phyloP scores from a whole-genome alignment of 2,329 filamentous ascomycete genomes.

The Alternaria sp. region DNA sequence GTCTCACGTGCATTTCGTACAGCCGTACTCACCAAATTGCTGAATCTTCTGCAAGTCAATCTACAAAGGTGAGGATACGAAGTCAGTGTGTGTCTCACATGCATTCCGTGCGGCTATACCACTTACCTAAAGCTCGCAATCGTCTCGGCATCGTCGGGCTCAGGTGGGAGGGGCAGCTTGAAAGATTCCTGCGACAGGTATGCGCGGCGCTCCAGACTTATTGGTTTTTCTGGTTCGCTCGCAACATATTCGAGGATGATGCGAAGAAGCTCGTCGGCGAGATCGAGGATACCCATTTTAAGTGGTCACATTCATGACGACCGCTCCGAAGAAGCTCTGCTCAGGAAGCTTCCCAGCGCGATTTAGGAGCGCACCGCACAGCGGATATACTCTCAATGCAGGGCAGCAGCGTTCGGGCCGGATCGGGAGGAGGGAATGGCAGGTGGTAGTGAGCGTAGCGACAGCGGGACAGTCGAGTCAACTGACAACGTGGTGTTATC shows the following conservation, averaged over 20 bases:
- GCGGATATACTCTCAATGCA: slow-evolving; percentile 27
- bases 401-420: slow-evolving; percentile 27
- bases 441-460: slow-evolving; percentile 32
- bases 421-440: slow-evolving; percentile 31
- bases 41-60: slow-evolving; percentile 45
- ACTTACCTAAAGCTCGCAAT: slow-evolving; percentile 50
- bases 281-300: slow-evolving; percentile 46
- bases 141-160: slow-evolving; percentile 52
- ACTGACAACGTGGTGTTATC: slow-evolving; percentile 36
- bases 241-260: slow-evolving; percentile 60
- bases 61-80: slow-evolving; percentile 22
- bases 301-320: slow-evolving; percentile 36
- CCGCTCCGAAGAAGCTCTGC: slow-evolving; percentile 14
- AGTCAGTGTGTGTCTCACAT: not conserved
- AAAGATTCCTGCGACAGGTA: slow-evolving; percentile 62
- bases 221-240: slow-evolving; percentile 58
- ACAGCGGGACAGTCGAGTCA: slow-evolving; percentile 22
- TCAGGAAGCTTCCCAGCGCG: slow-evolving; percentile 5
- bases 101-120: not conserved
- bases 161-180: slow-evolving; percentile 51
- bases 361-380: slow-evolving; percentile 20
- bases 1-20: not conserved
- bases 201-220: slow-evolving; percentile 57
- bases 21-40: slow-evolving; percentile 22
- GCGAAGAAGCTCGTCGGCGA: slow-evolving; percentile 59